Evolutionary conservation across 1,139 yeast genomes (phyloP).

Genomic region (Taphrina betulina): DNA sequence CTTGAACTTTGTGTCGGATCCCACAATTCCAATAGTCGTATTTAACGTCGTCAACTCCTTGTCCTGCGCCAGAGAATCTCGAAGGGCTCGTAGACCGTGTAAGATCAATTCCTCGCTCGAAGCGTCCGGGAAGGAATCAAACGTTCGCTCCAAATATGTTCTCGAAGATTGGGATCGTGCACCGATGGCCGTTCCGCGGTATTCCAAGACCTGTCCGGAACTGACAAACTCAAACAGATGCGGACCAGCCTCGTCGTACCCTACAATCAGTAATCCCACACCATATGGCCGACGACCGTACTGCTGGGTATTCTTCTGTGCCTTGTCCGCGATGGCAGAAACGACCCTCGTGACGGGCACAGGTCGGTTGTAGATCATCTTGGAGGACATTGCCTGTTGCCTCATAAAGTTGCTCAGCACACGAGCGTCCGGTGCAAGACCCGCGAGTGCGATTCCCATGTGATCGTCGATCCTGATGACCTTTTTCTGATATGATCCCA

Average conservation of each 20-base stretch:
- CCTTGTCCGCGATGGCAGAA: conserved; percentile 85
- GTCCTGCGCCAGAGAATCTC: conserved; percentile 93
- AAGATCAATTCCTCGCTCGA: conserved; percentile 72
- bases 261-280: conserved; percentile 88
- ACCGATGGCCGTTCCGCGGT: conserved; percentile 92
- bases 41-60: conserved; percentile 81
- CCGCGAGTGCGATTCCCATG: conserved; percentile 93
- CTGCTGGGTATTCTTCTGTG: conserved; percentile 93
- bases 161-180: conserved; percentile 98
- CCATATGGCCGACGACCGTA: conserved; percentile 98
- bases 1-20: conserved; percentile 70
- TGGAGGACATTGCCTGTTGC: conserved; percentile 86
- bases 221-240: conserved; percentile 95
- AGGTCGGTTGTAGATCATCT: conserved; percentile 84
- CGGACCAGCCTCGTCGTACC: conserved; percentile 90
- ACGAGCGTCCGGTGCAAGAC: conserved; percentile 97
- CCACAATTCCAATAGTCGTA: conserved; percentile 89
- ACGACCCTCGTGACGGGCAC: conserved; percentile 83
- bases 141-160: conserved; percentile 85
- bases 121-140: conserved; percentile 59
- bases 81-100: conserved; percentile 84
- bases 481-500: conserved; percentile 94
- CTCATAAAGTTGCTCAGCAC: conserved; percentile 79
- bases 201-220: conserved; percentile 88
- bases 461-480: conserved; percentile 88